These are phyloP conservation scores for Vigna mungo DNA, from an alignment of 306 rosid genomes.

Conservation along the genomic window DNA sequence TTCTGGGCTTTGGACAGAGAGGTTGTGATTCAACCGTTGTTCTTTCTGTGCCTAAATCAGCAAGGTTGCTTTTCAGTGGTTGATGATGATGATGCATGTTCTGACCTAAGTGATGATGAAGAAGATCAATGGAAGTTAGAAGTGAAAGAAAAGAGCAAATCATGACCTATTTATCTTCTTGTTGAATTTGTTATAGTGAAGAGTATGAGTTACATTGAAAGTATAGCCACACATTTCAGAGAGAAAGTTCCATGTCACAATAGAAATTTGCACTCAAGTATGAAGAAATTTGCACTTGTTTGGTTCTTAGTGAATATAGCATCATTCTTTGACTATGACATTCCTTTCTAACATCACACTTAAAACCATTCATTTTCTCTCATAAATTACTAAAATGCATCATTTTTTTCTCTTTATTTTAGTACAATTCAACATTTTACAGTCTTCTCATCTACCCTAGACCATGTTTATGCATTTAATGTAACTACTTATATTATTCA, in stretches of 20 bases:
- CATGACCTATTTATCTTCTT: conserved; percentile 46
- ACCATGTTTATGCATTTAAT: neutral
- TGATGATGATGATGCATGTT: conserved; percentile 70
- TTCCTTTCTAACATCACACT: conserved; percentile 31
- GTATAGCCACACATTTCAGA: conserved; percentile 57
- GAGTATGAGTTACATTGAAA: conserved; percentile 39
- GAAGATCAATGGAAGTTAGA: conserved; percentile 41
- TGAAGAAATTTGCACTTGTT: conserved; percentile 42
- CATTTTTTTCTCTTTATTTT: neutral
- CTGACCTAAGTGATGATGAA: conserved; percentile 19
- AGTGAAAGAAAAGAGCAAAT: conserved; percentile 51
- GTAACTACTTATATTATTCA: neutral
- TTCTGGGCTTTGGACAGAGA: conserved; percentile 79
- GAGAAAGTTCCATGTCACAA: conserved; percentile 43
- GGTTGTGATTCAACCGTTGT: conserved; percentile 61
- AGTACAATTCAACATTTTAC: neutral
- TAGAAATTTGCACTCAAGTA: conserved; percentile 24
- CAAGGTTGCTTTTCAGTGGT: conserved; percentile 62
- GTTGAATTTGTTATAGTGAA: conserved; percentile 47
- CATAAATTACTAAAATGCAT: neutral
- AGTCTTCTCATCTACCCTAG: neutral
- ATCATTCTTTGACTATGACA: conserved; percentile 47
- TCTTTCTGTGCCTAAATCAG: conserved; percentile 54
- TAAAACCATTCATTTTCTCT: conserved; percentile 31
- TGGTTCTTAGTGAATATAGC: conserved; percentile 65